These are phyloP conservation scores for Peronospora farinosa DNA, from an alignment of 352 stramenopile species.

Conservation along the genomic window DNA sequence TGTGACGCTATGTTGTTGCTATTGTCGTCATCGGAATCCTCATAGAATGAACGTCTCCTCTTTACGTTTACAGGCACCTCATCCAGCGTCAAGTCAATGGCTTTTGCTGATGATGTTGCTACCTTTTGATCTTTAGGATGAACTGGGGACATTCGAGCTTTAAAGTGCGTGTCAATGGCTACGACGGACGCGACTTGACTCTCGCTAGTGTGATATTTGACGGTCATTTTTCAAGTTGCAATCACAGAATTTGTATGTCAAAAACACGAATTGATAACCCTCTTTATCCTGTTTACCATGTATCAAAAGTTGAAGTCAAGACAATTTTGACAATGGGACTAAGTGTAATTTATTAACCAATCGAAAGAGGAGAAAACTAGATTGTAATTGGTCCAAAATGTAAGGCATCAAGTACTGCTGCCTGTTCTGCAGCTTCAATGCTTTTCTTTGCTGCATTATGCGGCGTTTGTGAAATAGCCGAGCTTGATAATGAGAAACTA, in stretches of 20 bases:
- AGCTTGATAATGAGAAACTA: no score
- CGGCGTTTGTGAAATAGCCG: no score
- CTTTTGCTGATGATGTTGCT: conserved; percentile 6
- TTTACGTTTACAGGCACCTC: conserved; percentile 11
- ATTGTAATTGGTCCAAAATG: conserved; percentile 8
- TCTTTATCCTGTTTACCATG: no score
- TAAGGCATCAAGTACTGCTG: conserved; percentile 28
- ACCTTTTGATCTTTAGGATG: conserved; percentile 5
- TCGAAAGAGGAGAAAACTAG: not conserved
- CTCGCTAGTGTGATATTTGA: no score
- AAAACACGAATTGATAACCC: no score
- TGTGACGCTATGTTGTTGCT: conserved; percentile 43
- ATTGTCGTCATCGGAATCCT: conserved; percentile 44
- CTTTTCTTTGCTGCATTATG: conserved; percentile 26
- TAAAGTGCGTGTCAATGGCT: conserved; percentile 56
- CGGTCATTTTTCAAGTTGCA: no score
- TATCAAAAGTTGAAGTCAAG: no score
- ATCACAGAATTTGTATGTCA: no score
- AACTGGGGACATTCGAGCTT: conserved; percentile 18
- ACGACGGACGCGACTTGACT: conserved; percentile 7
- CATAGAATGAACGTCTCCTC: conserved; percentile 37
- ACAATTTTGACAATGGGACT: no score
- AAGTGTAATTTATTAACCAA: no score
- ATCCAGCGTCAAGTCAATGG: conserved; percentile 44
- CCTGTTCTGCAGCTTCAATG: conserved; percentile 24